phyloP scores from a whole-genome alignment of 2,329 filamentous ascomycete species.

The Tympanopsis confertula region DNA sequence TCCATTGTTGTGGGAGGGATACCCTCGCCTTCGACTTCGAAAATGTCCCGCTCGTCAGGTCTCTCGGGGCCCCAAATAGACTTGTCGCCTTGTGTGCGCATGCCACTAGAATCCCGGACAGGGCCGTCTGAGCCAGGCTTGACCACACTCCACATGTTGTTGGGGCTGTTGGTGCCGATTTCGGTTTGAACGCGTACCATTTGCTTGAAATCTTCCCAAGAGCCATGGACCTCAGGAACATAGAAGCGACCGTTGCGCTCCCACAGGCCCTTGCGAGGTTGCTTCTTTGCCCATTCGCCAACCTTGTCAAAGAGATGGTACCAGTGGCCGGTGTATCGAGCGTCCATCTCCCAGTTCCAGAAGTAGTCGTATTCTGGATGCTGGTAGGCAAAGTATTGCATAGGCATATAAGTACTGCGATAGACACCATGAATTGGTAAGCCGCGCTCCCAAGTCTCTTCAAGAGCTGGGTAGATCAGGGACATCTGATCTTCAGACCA shows the following conservation, averaged over 20 bases:
- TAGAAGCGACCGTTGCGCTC: constrained; percentile 51
- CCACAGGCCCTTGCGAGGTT: constrained; percentile 50
- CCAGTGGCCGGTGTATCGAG: constrained; percentile 28
- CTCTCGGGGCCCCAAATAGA: constrained; percentile 52
- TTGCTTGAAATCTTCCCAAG: constrained; percentile 42
- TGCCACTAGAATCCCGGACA: too few species aligned
- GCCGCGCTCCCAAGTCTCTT: constrained; percentile 36
- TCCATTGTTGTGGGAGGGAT: constrained; percentile 46
- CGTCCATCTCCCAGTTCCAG: constrained; percentile 36
- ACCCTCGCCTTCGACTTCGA: constrained; percentile 42
- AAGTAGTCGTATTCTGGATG: constrained; percentile 33
- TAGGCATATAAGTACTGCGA: constrained; percentile 27
- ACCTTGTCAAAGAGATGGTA: constrained; percentile 45
- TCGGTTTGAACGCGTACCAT: constrained; percentile 41
- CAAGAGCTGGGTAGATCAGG: constrained; percentile 48
- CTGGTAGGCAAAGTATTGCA: constrained; percentile 31
- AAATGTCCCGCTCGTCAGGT: constrained; percentile 33
- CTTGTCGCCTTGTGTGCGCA: constrained; percentile 10
- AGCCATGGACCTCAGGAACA: constrained; percentile 41
- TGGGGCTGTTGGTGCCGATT: constrained; percentile 26
- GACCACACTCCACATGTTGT: constrained; percentile 32
- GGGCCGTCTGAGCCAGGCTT: constrained; percentile 8
- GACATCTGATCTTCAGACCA: constrained; percentile 60
- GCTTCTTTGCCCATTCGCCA: constrained; percentile 38
- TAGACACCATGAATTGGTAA: constrained; percentile 44